These are phyloP conservation scores for Malassezia nana DNA, from an alignment of 1,284 basidiomycete species.

Conservation along the genomic window DNA sequence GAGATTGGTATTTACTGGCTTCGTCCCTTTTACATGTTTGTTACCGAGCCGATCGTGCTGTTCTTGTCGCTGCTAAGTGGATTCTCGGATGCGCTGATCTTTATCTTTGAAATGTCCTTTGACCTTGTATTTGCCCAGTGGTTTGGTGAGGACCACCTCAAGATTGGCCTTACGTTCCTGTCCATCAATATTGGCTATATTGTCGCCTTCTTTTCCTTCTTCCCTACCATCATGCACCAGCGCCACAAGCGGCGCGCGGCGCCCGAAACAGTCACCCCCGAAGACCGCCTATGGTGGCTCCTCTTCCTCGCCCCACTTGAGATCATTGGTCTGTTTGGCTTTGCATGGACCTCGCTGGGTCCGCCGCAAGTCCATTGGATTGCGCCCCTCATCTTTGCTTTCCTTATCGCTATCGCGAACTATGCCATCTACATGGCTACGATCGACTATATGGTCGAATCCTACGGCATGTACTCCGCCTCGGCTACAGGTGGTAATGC, in stretches of 20 bases:
- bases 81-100: conserved; percentile 50
- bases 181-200: conserved; percentile 50
- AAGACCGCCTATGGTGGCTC: conserved; percentile 49
- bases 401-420: conserved; percentile 50
- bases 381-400: conserved; percentile 50
- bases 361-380: conserved; percentile 49
- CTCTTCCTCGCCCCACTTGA: conserved; percentile 49
- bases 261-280: conserved; percentile 41
- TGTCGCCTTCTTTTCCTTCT: conserved; percentile 47
- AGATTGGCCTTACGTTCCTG: conserved; percentile 48
- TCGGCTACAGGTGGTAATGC: conserved; percentile 49
- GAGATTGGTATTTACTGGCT: conserved; percentile 48
- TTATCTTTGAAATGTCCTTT: conserved; percentile 51
- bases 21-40: conserved; percentile 49
- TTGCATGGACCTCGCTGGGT: conserved; percentile 51
- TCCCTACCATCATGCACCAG: conserved; percentile 45
- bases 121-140: conserved; percentile 48
- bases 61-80: conserved; percentile 50
- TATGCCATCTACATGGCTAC: conserved; percentile 44
- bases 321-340: conserved; percentile 50
- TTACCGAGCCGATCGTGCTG: conserved; percentile 51
- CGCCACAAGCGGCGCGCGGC: conserved; percentile 30
- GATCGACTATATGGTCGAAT: conserved; percentile 50
- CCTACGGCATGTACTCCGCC: conserved; percentile 50
- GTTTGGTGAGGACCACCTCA: conserved; percentile 48